A percentile compares a stretch with the other conserved stretches of the same genome.
These are phyloP conservation scores for Candida quercuum DNA, from an alignment of 805 yeast species.

Conservation along the genomic window DNA sequence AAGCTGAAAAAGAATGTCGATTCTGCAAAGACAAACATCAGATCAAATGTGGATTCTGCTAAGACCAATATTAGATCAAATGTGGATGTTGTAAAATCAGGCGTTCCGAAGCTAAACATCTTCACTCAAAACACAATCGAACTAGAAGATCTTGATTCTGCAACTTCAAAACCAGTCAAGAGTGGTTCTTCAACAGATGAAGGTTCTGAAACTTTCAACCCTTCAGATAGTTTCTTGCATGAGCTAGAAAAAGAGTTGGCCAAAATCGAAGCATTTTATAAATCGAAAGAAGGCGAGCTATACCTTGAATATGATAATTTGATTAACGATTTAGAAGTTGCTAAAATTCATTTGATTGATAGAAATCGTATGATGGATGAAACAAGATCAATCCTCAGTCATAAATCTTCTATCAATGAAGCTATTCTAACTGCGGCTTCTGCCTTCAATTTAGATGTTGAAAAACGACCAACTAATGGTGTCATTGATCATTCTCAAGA, in stretches of 20 bases:
- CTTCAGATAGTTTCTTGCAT: constrained; percentile 39
- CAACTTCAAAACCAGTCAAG: background rate
- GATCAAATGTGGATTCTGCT: background rate
- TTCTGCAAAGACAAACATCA: background rate
- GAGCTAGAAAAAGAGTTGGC: constrained; percentile 42
- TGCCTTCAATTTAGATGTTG: constrained; percentile 18
- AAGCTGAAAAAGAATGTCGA: background rate
- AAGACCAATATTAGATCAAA: background rate
- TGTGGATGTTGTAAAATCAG: too few relatives aligned
- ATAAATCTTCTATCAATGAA: constrained; percentile 17
- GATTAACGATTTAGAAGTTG: constrained; percentile 40
- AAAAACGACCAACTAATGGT: constrained; percentile 4
- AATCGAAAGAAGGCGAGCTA: constrained; percentile 39
- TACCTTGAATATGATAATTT: constrained; percentile 40
- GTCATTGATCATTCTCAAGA: background rate
- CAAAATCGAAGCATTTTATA: constrained; percentile 50
- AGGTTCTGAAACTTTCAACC: constrained; percentile 23
- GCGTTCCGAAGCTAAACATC: background rate
- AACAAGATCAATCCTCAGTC: constrained; percentile 17
- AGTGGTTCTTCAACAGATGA: background rate
- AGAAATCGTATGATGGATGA: constrained; percentile 19
- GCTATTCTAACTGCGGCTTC: constrained; percentile 16
- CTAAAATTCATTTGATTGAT: constrained; percentile 22
- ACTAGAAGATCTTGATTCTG: constrained; percentile 18
- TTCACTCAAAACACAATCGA: constrained; percentile 16